A percentile compares a stretch with the other conserved stretches of the same genome.
These are phyloP conservation scores for Colletotrichum gigasporum DNA, from an alignment of 2,329 filamentous ascomycete genomes.

Conservation along the genomic window DNA sequence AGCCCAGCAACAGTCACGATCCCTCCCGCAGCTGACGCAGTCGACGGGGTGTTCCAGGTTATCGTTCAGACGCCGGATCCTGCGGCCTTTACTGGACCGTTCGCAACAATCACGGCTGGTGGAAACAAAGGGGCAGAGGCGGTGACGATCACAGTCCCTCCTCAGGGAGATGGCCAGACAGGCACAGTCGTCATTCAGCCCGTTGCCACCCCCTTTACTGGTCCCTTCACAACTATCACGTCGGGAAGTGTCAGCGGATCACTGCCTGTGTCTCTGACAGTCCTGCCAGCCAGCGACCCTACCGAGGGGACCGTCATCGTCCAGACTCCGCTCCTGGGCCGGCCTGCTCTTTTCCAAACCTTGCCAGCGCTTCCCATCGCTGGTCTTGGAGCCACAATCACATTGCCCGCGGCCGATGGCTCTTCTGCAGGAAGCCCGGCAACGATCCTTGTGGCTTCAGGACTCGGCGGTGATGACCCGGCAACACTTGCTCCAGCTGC, in stretches of 20 bases:
- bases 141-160: slow-evolving; percentile 15
- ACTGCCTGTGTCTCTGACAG: slow-evolving; percentile 6
- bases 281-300: slow-evolving; percentile 8
- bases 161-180: not conserved
- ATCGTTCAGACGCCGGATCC: slow-evolving; percentile 3
- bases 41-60: not conserved
- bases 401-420: not conserved
- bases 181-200: slow-evolving; percentile 22
- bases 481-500: not conserved
- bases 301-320: slow-evolving; percentile 22
- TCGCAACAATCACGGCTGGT: slow-evolving; percentile 17
- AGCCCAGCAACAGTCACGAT: slow-evolving; percentile 7
- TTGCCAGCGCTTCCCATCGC: slow-evolving; percentile 5
- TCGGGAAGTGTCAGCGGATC: slow-evolving; percentile 16
- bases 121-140: slow-evolving; percentile 3
- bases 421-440: not conserved
- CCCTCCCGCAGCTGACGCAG: not conserved
- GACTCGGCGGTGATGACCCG: slow-evolving; percentile 19
- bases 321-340: slow-evolving; percentile 2
- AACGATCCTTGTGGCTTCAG: slow-evolving; percentile 8
- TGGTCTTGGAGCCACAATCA: slow-evolving; percentile 8
- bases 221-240: slow-evolving; percentile 24
- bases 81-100: not conserved
- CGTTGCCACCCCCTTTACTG: slow-evolving; percentile 6
- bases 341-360: not conserved